Conservation (phyloP, 306 rosid species). For the Gynostemma pentaphyllum region DNA sequence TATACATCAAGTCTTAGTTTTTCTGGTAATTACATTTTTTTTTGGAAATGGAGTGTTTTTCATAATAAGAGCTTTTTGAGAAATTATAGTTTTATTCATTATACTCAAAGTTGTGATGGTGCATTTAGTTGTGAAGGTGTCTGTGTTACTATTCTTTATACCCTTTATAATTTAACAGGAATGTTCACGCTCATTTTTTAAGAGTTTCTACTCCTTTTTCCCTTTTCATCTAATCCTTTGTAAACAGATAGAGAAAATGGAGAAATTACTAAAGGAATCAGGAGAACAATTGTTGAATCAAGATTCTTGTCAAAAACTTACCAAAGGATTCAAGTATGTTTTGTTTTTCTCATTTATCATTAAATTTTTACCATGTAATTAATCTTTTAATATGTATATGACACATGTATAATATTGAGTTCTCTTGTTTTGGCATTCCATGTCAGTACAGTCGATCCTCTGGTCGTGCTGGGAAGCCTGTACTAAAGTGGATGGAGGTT, state of each 20-base stretch:
- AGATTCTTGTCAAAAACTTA: conserved; percentile 47
- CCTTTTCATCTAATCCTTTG: neutral
- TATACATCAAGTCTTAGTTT: neutral
- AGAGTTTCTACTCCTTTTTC: neutral
- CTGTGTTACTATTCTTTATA: neutral
- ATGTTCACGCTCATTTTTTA: neutral
- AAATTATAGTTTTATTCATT: neutral
- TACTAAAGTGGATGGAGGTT: conserved; percentile 74
- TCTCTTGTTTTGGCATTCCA: conserved; percentile 17
- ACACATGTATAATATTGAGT: neutral
- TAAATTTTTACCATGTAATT: neutral
- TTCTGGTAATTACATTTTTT: neutral
- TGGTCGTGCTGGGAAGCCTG: conserved; percentile 89
- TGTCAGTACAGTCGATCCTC: conserved; percentile 55
- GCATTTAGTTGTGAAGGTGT: neutral
- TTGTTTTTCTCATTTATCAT: neutral
- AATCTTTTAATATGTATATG: neutral
- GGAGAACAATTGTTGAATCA: conserved; percentile 26
- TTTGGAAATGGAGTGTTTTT: neutral
- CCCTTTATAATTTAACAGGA: neutral
- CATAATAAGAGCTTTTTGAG: neutral
- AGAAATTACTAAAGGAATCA: conserved; percentile 36
- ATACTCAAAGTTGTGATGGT: neutral
- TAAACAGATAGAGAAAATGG: conserved; percentile 71
- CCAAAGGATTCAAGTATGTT: conserved; percentile 59